Percentiles rank a stretch among this genome's conserved stretches.
Conservation (phyloP, 164 flowering plant species). For the Vitis rupestris region DNA sequence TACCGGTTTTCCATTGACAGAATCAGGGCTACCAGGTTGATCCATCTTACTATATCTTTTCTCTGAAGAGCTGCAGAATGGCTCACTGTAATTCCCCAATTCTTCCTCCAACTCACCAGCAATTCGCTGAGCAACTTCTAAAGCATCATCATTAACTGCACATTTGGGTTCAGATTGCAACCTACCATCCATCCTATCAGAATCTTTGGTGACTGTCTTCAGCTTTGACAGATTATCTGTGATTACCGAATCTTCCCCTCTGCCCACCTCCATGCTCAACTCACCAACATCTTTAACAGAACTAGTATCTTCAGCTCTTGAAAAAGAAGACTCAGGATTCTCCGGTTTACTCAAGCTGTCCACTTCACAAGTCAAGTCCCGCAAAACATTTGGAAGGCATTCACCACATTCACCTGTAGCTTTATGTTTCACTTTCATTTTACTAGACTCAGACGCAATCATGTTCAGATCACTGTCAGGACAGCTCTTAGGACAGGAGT, state of each 20-base stretch:
- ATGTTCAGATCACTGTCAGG: neutral
- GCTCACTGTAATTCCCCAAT: neutral
- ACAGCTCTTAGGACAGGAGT: neutral
- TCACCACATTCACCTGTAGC: neutral
- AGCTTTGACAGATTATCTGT: neutral
- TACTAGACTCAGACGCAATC: neutral
- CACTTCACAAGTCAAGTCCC: neutral
- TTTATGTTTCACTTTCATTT: neutral
- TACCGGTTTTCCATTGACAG: neutral
- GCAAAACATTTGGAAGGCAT: neutral
- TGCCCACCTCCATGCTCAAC: neutral
- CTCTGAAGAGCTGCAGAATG: conserved; percentile 1
- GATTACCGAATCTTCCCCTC: neutral
- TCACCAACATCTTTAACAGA: neutral
- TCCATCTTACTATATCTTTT: neutral
- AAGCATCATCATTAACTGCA: neutral
- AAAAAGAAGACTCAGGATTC: neutral
- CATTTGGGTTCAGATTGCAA: neutral
- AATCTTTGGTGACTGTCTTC: neutral
- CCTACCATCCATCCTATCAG: neutral
- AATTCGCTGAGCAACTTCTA: neutral
- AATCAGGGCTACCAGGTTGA: neutral
- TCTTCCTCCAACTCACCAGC: neutral
- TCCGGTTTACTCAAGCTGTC: neutral
- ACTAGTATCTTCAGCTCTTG: neutral